Base-by-base conservation (phyloP, 257 asterid species). In the Apocynum venetum region DNA sequence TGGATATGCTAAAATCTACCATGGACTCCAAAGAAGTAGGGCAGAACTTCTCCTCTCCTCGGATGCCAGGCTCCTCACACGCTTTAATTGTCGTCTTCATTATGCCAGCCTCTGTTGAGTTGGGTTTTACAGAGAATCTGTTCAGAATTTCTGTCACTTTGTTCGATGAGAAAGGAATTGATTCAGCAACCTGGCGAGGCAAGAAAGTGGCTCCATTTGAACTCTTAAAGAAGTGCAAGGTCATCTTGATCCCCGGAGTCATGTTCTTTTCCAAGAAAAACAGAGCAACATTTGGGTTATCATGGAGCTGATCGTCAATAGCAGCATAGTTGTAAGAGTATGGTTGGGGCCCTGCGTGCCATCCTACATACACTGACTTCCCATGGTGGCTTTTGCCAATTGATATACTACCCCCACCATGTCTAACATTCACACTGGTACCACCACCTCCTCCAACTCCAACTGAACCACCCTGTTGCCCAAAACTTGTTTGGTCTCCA, bases 21-120 rank as follows among this genome's bases (percentile, higher is more conserved):
- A 93, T 95, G 72, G 99, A 87, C 73, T 95, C 96, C 73, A 95
- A 44, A 15, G 97, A 93, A 64, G 99, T 93, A 4, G 96, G 92
- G 49, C 99, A 93, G 0, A 85, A 67, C 52, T 88, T 90, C 78
- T 90, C 96, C 63, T 95, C 97, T 8, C 92, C 94, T 74, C 74
- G 63, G 1, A 85, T 63, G 0, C 84, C 87, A 2, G 77, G 83
- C 56, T 82, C 83, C 86, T 95, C 94, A 65, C 99, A 95, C 65
- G 89, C 96, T 53, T 76, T 49, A 4, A 95, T 77, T 8, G 99
- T 89, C 35, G 81, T 86, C 81, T 78, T 85, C 80, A 95, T 82
- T n/a, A 41, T 75, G 35, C 80, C 87, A 25, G 97, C 97, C 63
- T 89, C 90, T 0, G 36, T 73, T 0, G 98, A 87, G 1, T 38